Conservation (phyloP, 176 grass and related monocot genomes). For the Saccharum spontaneum region DNA sequence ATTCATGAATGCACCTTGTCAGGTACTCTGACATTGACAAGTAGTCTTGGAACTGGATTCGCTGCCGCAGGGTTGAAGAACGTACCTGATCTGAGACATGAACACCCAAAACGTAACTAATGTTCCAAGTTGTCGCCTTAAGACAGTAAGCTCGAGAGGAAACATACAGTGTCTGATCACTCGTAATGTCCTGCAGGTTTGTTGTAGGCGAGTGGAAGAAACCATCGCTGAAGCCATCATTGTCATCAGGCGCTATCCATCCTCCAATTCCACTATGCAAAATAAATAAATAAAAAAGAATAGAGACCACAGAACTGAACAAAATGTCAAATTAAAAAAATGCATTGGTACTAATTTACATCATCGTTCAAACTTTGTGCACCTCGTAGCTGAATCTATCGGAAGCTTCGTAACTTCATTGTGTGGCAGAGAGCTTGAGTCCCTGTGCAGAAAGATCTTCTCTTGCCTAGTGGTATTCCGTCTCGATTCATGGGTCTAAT, state of each 20-base stretch:
- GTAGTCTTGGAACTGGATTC: slow-evolving; percentile 26
- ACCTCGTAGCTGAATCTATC: slow-evolving; percentile 42
- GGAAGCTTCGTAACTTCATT: slow-evolving; percentile 19
- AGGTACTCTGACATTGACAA: slow-evolving; percentile 8
- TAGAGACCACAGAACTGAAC: not conserved
- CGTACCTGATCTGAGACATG: slow-evolving; percentile 30
- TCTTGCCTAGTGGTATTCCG: slow-evolving; percentile 45
- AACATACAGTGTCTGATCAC: slow-evolving; percentile 33
- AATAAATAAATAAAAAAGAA: no score
- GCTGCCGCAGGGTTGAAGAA: slow-evolving; percentile 38
- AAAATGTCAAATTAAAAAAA: not conserved
- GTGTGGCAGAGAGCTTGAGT: slow-evolving; percentile 6
- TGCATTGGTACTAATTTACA: not conserved
- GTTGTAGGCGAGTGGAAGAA: not conserved
- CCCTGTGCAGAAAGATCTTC: slow-evolving; percentile 41
- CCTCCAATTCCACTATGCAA: slow-evolving; percentile 39
- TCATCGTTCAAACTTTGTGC: not conserved
- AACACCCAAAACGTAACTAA: not conserved
- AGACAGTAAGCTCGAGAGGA: not conserved
- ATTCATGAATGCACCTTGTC: slow-evolving; percentile 25
- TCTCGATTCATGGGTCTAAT: slow-evolving; percentile 40
- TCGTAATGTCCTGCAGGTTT: slow-evolving; percentile 30
- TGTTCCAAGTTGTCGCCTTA: not conserved
- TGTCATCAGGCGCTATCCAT: slow-evolving; percentile 27
- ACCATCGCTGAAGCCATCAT: not conserved